Conservation (phyloP, 2,329 filamentous ascomycete genomes). For the Xylaria sp. region DNA sequence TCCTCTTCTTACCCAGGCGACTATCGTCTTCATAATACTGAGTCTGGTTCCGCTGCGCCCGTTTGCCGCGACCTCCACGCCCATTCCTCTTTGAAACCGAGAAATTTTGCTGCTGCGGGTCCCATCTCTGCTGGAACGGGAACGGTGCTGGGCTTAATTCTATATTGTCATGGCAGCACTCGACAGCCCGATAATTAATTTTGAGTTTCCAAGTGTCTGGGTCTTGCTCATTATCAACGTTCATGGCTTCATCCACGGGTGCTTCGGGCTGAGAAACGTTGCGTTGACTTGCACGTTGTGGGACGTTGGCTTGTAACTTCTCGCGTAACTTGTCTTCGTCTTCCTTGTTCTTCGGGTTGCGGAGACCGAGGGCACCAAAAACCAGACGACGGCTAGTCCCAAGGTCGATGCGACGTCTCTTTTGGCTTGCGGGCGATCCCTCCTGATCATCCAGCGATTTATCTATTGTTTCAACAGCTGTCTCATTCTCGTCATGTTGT, state of each 20-base stretch:
- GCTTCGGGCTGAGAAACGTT: slow-evolving; percentile 40
- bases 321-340: slow-evolving; percentile 73
- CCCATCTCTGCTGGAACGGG: slow-evolving; percentile 91
- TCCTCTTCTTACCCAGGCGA: slow-evolving; percentile 60
- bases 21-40: slow-evolving; percentile 56
- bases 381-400: slow-evolving; percentile 74
- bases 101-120: slow-evolving; percentile 72
- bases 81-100: slow-evolving; percentile 56
- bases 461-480: slow-evolving; percentile 16
- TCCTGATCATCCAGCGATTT: slow-evolving; percentile 23
- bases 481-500: slow-evolving; percentile 12
- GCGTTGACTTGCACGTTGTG: slow-evolving; percentile 54
- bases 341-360: slow-evolving; percentile 73
- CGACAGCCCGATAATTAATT: slow-evolving; percentile 81
- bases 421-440: slow-evolving; percentile 43
- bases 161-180: slow-evolving; percentile 79
- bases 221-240: slow-evolving; percentile 55
- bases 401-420: slow-evolving; percentile 57
- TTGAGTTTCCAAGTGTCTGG: slow-evolving; percentile 77
- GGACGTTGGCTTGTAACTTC: slow-evolving; percentile 67
- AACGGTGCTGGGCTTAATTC: slow-evolving; percentile 82
- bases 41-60: slow-evolving; percentile 55
- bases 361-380: slow-evolving; percentile 77
- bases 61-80: slow-evolving; percentile 62
- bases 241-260: slow-evolving; percentile 41